phyloP scores from a whole-genome alignment of 2,329 filamentous ascomycete species.

The Clarireedia paspali region DNA sequence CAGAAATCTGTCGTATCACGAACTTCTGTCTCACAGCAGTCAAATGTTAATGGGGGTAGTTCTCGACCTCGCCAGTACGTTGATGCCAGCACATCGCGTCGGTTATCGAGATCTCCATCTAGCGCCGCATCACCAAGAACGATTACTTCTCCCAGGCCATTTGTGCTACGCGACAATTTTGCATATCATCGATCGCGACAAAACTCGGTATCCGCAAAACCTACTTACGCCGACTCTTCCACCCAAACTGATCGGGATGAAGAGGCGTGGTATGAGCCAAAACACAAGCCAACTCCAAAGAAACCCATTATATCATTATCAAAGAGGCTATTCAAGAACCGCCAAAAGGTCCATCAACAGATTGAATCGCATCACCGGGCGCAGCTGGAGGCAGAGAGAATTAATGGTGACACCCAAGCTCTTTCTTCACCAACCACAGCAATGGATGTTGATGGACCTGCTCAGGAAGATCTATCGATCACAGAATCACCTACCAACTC shows the following conservation, averaged over 20 bases:
- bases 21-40: constrained; percentile 19
- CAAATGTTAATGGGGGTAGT: constrained; percentile 15
- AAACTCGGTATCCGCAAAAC: constrained; percentile 15
- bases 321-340: constrained; percentile 27
- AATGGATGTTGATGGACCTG: constrained; percentile 21
- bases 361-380: constrained; percentile 13
- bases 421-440: constrained; percentile 15
- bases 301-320: constrained; percentile 24
- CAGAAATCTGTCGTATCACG: constrained; percentile 26
- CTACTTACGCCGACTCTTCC: constrained; percentile 23
- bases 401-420: constrained; percentile 10
- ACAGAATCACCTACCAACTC: constrained; percentile 19
- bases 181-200: constrained; percentile 18
- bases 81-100: constrained; percentile 26
- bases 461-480: constrained; percentile 12
- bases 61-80: constrained; percentile 22
- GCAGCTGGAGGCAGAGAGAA: constrained; percentile 1
- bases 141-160: constrained; percentile 15
- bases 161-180: constrained; percentile 12
- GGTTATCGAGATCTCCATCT: constrained; percentile 26
- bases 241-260: constrained; percentile 28
- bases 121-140: constrained; percentile 24
- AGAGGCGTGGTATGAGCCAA: constrained; percentile 27
- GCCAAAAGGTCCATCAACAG: constrained; percentile 17
- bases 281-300: constrained; percentile 12